Evolutionary conservation across 768 basidiomycete genomes (phyloP).

Genomic region (Leccinellum rugosiceps): DNA sequence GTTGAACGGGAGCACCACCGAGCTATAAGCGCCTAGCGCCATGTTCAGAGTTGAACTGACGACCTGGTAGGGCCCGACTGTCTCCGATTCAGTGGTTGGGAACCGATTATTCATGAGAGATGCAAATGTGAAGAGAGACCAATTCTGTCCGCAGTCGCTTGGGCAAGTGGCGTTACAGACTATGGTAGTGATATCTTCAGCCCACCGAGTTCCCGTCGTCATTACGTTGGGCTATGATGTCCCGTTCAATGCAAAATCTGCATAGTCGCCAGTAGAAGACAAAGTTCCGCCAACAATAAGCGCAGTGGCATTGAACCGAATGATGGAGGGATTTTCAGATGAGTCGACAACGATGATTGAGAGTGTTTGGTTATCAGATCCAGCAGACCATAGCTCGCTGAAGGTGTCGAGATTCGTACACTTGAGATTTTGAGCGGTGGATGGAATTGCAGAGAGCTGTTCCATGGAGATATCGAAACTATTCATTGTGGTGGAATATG

Average conservation of each 20-base stretch:
- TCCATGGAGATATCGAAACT: constrained; percentile 6
- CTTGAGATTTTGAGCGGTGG: background rate
- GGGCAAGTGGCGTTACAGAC: background rate
- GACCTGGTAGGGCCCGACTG: background rate
- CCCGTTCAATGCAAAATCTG: background rate
- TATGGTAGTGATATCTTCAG: background rate
- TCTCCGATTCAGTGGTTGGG: too few relatives aligned
- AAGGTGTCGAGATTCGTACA: background rate
- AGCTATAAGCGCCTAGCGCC: background rate
- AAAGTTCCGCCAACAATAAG: background rate
- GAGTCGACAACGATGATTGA: background rate
- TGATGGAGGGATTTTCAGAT: background rate
- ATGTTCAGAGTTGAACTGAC: background rate
- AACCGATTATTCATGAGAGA: background rate
- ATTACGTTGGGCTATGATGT: background rate
- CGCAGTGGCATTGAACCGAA: background rate
- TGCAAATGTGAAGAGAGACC: background rate
- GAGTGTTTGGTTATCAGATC: background rate
- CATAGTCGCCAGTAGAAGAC: background rate
- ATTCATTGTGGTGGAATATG: background rate
- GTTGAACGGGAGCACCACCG: background rate
- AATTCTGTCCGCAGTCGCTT: background rate
- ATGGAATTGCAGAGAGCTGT: background rate
- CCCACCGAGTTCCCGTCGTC: background rate
- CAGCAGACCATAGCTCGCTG: background rate